These are phyloP conservation scores for Thymus quinquecostatus DNA, from an alignment of 257 asterid species.

Conservation along the genomic window DNA sequence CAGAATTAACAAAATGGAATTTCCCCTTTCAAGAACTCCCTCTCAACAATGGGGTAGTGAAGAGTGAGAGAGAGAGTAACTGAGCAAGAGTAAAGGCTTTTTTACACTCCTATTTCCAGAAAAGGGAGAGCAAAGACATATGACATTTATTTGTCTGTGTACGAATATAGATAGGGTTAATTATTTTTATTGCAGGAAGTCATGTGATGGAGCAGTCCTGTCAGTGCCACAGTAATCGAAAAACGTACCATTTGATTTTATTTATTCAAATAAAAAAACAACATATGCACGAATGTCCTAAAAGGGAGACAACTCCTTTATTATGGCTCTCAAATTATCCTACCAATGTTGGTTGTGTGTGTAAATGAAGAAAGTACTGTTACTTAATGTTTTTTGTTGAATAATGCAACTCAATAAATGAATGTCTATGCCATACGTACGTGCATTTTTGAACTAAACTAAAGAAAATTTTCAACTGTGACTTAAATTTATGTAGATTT, in stretches of 20 bases:
- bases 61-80: not conserved
- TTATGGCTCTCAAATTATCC: conserved; percentile 4
- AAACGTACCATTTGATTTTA: conserved; percentile 26
- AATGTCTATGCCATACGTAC: not conserved
- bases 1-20: conserved; percentile 18
- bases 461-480: not conserved
- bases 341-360: not conserved
- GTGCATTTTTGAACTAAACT: not conserved
- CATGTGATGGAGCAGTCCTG: conserved; percentile 46
- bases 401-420: conserved; percentile 12
- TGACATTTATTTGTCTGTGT: conserved; percentile 6
- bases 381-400: conserved; percentile 9
- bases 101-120: conserved; percentile 6
- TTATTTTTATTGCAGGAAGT: conserved; percentile 17
- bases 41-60: conserved; percentile 1
- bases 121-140: not conserved
- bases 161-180: not conserved
- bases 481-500: not conserved
- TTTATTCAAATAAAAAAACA: conserved; percentile 1
- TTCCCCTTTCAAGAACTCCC: not conserved
- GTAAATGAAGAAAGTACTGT: no score
- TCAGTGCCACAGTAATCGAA: conserved; percentile 34
- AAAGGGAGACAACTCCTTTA: conserved; percentile 28
- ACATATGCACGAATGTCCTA: conserved; percentile 31
- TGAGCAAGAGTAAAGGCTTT: not conserved